Percentiles rank a stretch among this genome's conserved stretches.
Conservation (phyloP, 768 basidiomycete genomes). For the Amanita rimosa region DNA sequence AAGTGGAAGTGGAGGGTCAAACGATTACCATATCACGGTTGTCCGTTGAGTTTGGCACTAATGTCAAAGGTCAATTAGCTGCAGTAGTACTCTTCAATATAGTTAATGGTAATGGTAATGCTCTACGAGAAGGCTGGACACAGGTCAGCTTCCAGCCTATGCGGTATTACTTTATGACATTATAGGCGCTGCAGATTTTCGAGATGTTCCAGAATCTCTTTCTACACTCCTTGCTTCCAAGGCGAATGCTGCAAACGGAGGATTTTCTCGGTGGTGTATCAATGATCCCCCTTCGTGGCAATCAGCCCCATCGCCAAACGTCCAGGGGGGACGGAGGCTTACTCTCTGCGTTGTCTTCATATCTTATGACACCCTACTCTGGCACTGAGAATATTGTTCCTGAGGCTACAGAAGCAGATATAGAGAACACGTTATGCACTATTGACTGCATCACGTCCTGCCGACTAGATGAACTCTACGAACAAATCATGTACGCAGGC, state of each 20-base stretch:
- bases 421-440: conserved; percentile 90
- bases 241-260: conserved; percentile 91
- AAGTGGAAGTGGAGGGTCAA: conserved; percentile 85
- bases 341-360: conserved; percentile 87
- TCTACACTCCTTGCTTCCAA: conserved; percentile 84
- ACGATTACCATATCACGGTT: conserved; percentile 84
- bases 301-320: conserved; percentile 49
- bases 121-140: conserved; percentile 90
- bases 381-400: conserved; percentile 70
- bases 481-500: conserved; percentile 73
- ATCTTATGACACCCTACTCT: conserved; percentile 91
- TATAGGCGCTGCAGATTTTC: conserved; percentile 55
- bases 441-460: conserved; percentile 94
- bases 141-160: conserved; percentile 39
- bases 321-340: conserved; percentile 80
- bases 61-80: conserved; percentile 91
- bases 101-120: conserved; percentile 91
- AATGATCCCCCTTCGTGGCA: conserved; percentile 81
- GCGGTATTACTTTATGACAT: neutral
- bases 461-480: conserved; percentile 88
- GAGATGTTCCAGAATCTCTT: conserved; percentile 98
- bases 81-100: conserved; percentile 97
- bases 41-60: conserved; percentile 89
- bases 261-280: conserved; percentile 95
- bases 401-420: conserved; percentile 81